Base-by-base conservation (phyloP, 2,329 filamentous ascomycete genomes). In the Pseudogymnoascus sp. region DNA sequence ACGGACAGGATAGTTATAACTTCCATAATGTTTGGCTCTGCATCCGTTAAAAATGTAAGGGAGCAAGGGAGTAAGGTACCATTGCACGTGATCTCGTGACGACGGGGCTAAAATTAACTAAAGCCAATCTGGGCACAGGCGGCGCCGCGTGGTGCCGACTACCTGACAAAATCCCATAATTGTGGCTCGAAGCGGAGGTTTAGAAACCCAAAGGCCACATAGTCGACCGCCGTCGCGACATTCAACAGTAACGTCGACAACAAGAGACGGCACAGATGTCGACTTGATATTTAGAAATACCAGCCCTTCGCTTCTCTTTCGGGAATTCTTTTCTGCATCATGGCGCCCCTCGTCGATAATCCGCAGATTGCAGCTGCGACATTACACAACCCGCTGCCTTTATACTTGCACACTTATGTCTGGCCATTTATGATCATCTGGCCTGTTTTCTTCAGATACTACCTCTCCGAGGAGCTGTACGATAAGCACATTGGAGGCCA, bases 371-470 rank as follows among this genome's bases (percentile, higher is more conserved):
- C 89, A 80, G 83, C 87, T 74, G 90, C 94, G 67, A 89, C 91
- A 74, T 84, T 99, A 69, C 88, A 97, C 76, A 92, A 91, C 71
- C 92, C 93, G 66, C 84, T 96, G 66, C 86, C 92, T 35, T 77
- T 89, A 66, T 85, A 89, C 72, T 80, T 95, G 65, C 93, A 96
- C 75, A 80, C 90, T 69, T 99, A 99, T 74, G 78, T 96, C 69
- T 96, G 91, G 91, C 94, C 94, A 0, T 99, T 97, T 72, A 80
- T 88, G 64, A 86, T 97, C 68, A 80, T 92, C 71, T 99, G 95
- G 92, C 94, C 95, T 60, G 78, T 89, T 70, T 97, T 97, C 77
- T 84, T 96, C 67, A 85, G 90, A 74, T 86, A 92, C 76, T 97
- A 96, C 75, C 85, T 96, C 61, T 89, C 86, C 21, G 81, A 86